Base-by-base conservation (phyloP, 1,139 yeast genomes). In the Scheffersomyces quercinus region DNA sequence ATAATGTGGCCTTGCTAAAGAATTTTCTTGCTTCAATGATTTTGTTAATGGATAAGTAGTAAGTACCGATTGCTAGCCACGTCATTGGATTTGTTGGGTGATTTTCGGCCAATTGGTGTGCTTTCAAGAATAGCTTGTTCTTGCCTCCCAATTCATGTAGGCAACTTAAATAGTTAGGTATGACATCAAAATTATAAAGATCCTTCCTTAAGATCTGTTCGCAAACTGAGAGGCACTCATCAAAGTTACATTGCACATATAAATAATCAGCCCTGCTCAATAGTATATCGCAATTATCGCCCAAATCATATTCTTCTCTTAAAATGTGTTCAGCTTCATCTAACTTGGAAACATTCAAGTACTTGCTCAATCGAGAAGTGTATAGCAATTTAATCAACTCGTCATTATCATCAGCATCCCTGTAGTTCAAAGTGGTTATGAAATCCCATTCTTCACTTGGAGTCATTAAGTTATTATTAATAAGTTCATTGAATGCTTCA, bases 21-120 rank as follows among this genome's bases (percentile, higher is more conserved):
- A 81, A 89, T 51, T 87, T 79, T 44, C 99, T 73, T 0, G 98
- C 97, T 53, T 91, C 98, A 5, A 83, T 65, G 11, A 88, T 73
- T 58, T 86, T 87, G 48, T 78, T 79, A 9, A 87, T 83, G 3
- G 91, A 75, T 52, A 91, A 71, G 62, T 95, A 93, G 64, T 95
- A 93, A 1, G 88, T 83, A 1, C 96, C 99, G 26, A 93, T 90
- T 0, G 97, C 89, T 45, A 89, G 75, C 97, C 97, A 93, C 0
- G 98, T 85, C 44, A 88, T 81, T 3, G 96, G 84, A 54, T 82
- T 83, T 36, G 83, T 82, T 0, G 99, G 96, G 51, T 88, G 88
- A 46, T 79, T 77, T 51, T 89, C 97, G 0, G 96, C 96, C 48
- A 93, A 70, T 54, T 86, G 89, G 59, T 93, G 98, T 0, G 97